Evolutionary conservation across 208 protist species (phyloP).

Genomic region (Tritrichomonas musculus): DNA sequence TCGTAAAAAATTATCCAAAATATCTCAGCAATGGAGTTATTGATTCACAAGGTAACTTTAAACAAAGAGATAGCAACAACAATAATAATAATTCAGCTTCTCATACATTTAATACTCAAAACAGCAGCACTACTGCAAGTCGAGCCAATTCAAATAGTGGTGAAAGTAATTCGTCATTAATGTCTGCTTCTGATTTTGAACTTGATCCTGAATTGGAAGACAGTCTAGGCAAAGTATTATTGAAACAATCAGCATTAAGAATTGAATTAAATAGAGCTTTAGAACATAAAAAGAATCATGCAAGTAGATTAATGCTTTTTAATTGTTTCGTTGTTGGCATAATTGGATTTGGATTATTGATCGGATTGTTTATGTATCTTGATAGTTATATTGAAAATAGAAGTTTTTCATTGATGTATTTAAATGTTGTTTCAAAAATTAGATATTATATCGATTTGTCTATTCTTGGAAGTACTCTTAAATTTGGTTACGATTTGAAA

Average conservation of each 20-base stretch:
- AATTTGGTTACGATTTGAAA: too few relatives aligned
- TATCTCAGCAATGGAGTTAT: neutral
- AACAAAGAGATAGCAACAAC: neutral
- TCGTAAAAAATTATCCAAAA: neutral
- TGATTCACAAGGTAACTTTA: neutral
- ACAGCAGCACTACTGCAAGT: too few relatives aligned
- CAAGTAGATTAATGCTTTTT: neutral
- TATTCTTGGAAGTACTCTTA: too few relatives aligned
- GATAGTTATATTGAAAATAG: too few relatives aligned
- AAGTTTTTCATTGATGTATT: too few relatives aligned
- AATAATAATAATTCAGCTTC: neutral
- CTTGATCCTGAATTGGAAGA: neutral
- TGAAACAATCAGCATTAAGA: neutral
- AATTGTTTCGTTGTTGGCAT: neutral
- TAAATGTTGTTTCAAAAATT: too few relatives aligned
- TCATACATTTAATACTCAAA: too few relatives aligned
- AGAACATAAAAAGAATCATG: neutral
- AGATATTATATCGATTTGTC: too few relatives aligned
- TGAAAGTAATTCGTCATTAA: too few relatives aligned
- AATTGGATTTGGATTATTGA: neutral
- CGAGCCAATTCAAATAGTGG: too few relatives aligned
- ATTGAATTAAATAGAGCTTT: neutral
- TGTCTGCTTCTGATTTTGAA: neutral
- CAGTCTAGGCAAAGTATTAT: neutral
- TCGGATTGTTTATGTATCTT: neutral